Evolutionary conservation across 805 yeast genomes (phyloP).

Genomic region (Ogataea polymorpha): DNA sequence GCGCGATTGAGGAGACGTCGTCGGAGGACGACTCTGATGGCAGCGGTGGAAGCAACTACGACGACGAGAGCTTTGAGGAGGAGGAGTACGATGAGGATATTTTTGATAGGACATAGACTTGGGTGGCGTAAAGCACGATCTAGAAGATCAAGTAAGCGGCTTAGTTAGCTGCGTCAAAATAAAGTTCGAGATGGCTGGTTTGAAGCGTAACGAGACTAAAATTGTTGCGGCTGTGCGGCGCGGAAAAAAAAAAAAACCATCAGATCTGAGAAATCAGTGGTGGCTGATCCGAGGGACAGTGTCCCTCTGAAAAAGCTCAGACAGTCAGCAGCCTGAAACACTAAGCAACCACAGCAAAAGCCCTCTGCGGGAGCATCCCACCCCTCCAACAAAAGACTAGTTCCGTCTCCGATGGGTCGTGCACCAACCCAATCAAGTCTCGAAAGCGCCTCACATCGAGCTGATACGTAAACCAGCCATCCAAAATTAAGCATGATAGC

Average conservation of each 20-base stretch:
- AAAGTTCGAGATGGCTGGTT: constrained; percentile 10
- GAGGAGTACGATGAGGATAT: constrained; percentile 44
- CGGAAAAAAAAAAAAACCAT: neutral
- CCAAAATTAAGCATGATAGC: neutral
- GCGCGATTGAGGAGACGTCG: constrained; percentile 30
- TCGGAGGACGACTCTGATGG: constrained; percentile 45
- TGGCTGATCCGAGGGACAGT: neutral
- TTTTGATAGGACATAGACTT: constrained; percentile 25
- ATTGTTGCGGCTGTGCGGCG: constrained; percentile 7
- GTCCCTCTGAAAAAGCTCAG: neutral
- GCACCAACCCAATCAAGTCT: constrained; percentile 6
- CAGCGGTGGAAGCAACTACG: constrained; percentile 47
- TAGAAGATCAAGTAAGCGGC: neutral
- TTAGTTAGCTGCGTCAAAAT: neutral
- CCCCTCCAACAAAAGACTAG: too few species aligned
- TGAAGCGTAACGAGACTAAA: neutral
- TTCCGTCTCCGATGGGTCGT: constrained; percentile 6
- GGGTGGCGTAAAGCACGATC: too few species aligned
- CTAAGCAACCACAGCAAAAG: too few species aligned
- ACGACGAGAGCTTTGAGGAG: constrained; percentile 60
- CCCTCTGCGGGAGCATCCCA: too few species aligned
- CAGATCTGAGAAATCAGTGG: neutral
- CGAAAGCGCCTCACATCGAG: constrained; percentile 11
- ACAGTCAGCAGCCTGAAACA: too few species aligned
- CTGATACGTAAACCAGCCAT: constrained; percentile 19